Evolutionary conservation across 2,329 filamentous ascomycete species (phyloP).

Genomic region (Aspergillus quadrilineatus): DNA sequence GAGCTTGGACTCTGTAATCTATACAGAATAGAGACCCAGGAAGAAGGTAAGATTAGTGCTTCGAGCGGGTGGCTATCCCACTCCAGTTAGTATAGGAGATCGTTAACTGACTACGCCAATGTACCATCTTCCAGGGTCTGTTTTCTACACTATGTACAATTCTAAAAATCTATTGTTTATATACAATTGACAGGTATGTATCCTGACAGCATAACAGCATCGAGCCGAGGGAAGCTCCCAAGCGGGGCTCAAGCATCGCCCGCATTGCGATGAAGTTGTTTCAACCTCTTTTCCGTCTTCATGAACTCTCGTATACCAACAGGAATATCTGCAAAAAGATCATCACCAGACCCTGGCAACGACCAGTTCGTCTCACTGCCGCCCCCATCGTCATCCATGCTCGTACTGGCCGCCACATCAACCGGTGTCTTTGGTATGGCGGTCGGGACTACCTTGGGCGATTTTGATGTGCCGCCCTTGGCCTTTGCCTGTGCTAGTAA

Average conservation of each 20-base stretch:
- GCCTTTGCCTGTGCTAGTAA: constrained; percentile 62
- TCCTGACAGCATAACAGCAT: background rate
- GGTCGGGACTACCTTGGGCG: constrained; percentile 29
- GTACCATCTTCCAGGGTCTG: background rate
- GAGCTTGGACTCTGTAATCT: no score
- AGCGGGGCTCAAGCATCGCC: constrained; percentile 28
- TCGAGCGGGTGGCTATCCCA: no score
- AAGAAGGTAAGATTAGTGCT: no score
- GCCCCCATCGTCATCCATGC: constrained; percentile 78
- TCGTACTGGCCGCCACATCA: constrained; percentile 53
- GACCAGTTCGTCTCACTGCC: constrained; percentile 70
- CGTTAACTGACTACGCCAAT: background rate
- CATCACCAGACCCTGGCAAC: constrained; percentile 47
- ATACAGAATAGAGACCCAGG: no score
- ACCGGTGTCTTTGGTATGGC: constrained; percentile 42
- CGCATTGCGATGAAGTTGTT: constrained; percentile 65
- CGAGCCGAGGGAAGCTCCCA: background rate
- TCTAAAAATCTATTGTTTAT: constrained; percentile 1
- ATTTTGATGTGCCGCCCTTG: constrained; percentile 25
- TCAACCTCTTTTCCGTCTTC: constrained; percentile 90
- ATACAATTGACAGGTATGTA: background rate
- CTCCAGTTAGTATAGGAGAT: background rate
- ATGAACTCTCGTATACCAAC: constrained; percentile 96
- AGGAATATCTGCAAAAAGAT: constrained; percentile 76
- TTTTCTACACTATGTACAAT: background rate